Percentiles rank a stretch among this genome's conserved stretches.
phyloP scores from a whole-genome alignment of 768 basidiomycete species.

The Collybia mongolica region DNA sequence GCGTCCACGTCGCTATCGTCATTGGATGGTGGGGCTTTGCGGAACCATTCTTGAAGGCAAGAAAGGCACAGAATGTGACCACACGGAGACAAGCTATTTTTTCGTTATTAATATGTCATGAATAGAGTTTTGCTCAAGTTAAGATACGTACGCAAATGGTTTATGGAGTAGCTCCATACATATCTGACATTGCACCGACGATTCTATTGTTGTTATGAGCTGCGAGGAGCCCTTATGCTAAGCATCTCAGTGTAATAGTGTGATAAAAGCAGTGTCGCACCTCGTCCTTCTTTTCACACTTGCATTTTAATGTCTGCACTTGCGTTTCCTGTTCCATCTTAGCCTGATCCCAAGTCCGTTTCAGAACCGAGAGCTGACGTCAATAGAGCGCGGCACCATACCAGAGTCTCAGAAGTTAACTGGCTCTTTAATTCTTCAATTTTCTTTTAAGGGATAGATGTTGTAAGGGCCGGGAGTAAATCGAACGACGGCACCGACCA shows the following conservation, averaged over 20 bases:
- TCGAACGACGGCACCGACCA: conserved; percentile 2
- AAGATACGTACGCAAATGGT: conserved; percentile 60
- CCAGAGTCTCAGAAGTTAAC: conserved; percentile 34
- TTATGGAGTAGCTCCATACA: conserved; percentile 69
- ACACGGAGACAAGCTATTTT: conserved; percentile 64
- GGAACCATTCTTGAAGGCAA: conserved; percentile 80
- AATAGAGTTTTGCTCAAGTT: conserved; percentile 2
- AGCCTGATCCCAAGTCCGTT: conserved; percentile 25
- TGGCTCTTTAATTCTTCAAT: conserved; percentile 53
- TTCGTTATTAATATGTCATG: conserved; percentile 4
- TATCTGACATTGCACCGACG: conserved; percentile 68
- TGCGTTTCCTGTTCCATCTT: conserved; percentile 46
- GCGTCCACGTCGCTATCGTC: conserved; percentile 38
- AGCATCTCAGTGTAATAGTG: not conserved
- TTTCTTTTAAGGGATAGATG: conserved; percentile 30
- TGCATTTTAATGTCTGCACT: conserved; percentile 41
- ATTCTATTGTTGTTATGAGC: conserved; percentile 57
- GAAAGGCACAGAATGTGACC: conserved; percentile 74
- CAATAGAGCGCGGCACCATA: conserved; percentile 15
- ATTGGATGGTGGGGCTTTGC: conserved; percentile 50
- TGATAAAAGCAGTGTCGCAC: conserved; percentile 30
- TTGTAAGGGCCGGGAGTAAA: conserved; percentile 5
- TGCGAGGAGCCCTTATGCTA: conserved; percentile 17
- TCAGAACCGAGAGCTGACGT: not conserved
- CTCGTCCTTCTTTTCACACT: conserved; percentile 54